A percentile compares a stretch with the other conserved stretches of the same genome.
phyloP scores from a whole-genome alignment of 768 basidiomycete genomes.

The Crassisporium funariophilum region DNA sequence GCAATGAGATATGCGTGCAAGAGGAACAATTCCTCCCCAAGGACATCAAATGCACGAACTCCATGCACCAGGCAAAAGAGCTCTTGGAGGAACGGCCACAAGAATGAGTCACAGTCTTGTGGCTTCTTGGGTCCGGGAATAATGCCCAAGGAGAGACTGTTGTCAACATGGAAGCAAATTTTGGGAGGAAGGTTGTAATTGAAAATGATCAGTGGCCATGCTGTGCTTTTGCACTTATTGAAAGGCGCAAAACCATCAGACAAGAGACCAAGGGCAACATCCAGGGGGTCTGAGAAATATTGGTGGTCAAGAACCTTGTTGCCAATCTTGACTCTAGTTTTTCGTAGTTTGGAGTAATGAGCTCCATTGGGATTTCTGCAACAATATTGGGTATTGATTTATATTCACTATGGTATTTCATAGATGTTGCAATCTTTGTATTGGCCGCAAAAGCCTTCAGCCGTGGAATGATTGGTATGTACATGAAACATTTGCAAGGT shows the following conservation, averaged over 20 bases:
- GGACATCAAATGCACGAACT: slow-evolving; percentile 30
- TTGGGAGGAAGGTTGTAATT: slow-evolving; percentile 37
- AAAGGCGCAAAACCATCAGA: slow-evolving; percentile 46
- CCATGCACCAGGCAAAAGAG: slow-evolving; percentile 35
- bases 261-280: slow-evolving; percentile 45
- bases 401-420: slow-evolving; percentile 29
- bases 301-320: slow-evolving; percentile 20
- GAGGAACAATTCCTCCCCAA: slow-evolving; percentile 7
- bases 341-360: slow-evolving; percentile 28
- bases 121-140: slow-evolving; percentile 50
- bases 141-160: slow-evolving; percentile 41
- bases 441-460: slow-evolving; percentile 25
- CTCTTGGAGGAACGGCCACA: slow-evolving; percentile 43
- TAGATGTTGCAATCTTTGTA: slow-evolving; percentile 13
- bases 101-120: slow-evolving; percentile 45
- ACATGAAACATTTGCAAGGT: slow-evolving; percentile 31
- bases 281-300: slow-evolving; percentile 38
- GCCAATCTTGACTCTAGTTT: slow-evolving; percentile 19
- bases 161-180: slow-evolving; percentile 31
- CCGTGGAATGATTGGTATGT: slow-evolving; percentile 34
- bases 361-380: slow-evolving; percentile 37
- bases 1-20: slow-evolving; percentile 21
- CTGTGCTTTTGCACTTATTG: slow-evolving; percentile 31
- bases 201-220: slow-evolving; percentile 44
- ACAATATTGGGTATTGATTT: slow-evolving; percentile 17